Evolutionary conservation across 352 stramenopile species (phyloP), one percentile per base, ranked within the genome.

Genomic region (Globisporangium yorkense): DNA sequence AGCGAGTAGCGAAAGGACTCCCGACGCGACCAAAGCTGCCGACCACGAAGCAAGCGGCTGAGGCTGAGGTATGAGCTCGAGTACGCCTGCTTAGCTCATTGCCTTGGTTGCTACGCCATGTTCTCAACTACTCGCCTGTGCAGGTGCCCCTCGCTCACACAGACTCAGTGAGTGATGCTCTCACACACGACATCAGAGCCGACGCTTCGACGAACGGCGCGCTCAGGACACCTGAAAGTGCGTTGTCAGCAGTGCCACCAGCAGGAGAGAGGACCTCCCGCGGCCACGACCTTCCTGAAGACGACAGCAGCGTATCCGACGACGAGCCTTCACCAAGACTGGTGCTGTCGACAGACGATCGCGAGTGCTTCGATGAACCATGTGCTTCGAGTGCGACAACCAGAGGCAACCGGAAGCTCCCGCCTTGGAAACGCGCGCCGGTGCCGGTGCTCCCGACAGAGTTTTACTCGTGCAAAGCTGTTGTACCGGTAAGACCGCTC

Each of bases 1-100:
- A 92, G 59, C 70, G 76, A 1, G 69, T 80, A 9, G 79, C 77
- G 0, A 87, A 88, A 63, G 79, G 75, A 1, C 55, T 87, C 2
- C 57, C 20, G 9, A 21, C 48, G 2, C 33, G 37, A 33, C 4
- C 16, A 52, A 43, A n/a, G 4, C 29, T 5, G 18, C n/a, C 50
- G 31, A 48, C 41, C 21, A 5, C 49, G 4, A 52, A 24, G 7
- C 57, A 21, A 27, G 3, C 13, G 6, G 4, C 1, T 33, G 54
- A 55, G 35, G 27, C 1, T 33, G 54, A 55, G 35, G 27, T 55
- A 29, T 18, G 21, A 12, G 12, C 35, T 40, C 35, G 9, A 40
- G 12, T 40, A 37, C 33, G 33, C 33, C 9, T 37, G 33, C 33
- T 10, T 37, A 12, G 33, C 9, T 44, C n/a, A 15, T 10, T 24